Conservation (phyloP, 257 asterid genomes). For the Przewalskia tangutica region DNA sequence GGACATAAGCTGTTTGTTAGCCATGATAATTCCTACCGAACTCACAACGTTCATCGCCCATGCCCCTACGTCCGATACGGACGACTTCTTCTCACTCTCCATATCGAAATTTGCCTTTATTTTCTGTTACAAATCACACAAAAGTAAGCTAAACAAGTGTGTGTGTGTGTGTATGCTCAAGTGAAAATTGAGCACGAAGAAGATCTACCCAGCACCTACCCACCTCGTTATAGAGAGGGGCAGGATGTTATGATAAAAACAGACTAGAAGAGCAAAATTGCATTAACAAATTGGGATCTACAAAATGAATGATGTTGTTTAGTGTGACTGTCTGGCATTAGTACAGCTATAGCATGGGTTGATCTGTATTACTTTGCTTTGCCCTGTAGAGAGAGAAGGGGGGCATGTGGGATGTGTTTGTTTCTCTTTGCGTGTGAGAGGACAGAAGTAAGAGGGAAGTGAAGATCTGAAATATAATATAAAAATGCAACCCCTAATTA, state of each 20-base stretch:
- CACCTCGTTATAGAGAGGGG: slow-evolving; percentile 5
- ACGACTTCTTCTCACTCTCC: slow-evolving; percentile 70
- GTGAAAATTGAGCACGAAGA: not conserved
- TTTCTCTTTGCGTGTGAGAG: slow-evolving; percentile 4
- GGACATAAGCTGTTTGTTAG: slow-evolving; percentile 94
- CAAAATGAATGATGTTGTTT: no score
- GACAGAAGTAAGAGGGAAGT: not conserved
- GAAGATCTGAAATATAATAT: not conserved
- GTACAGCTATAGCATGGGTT: not conserved
- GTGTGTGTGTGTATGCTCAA: not conserved
- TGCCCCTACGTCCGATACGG: slow-evolving; percentile 89
- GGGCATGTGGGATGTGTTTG: slow-evolving; percentile 7
- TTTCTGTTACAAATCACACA: no score
- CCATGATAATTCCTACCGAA: slow-evolving; percentile 94
- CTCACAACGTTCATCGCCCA: slow-evolving; percentile 97
- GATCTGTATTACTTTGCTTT: not conserved
- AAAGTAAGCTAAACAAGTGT: not conserved
- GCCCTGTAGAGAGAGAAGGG: not conserved
- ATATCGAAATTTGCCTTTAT: slow-evolving; percentile 6
- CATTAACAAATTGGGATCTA: no score
- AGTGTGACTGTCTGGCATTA: no score
- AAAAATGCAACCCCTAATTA: no score
- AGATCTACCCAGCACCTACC: not conserved
- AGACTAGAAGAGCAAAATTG: not conserved
- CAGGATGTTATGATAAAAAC: not conserved